Percentiles rank a stretch among this genome's conserved stretches.
These are phyloP conservation scores for Syzygium aromaticum DNA, from an alignment of 345 rosid genomes.

Conservation along the genomic window DNA sequence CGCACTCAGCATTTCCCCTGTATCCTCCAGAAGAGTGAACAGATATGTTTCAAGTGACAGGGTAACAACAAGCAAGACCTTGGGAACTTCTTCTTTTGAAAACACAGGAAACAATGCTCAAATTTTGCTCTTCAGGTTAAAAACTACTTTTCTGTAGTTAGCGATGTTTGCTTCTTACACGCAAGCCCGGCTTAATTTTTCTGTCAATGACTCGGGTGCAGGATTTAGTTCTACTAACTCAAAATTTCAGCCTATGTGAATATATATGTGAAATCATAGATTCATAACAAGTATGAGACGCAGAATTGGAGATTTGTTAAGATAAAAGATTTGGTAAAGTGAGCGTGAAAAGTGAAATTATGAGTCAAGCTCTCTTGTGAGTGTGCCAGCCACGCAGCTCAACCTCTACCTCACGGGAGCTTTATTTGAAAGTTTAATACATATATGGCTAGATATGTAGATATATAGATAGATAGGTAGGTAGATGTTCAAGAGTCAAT, in stretches of 20 bases:
- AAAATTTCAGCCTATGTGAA: background rate
- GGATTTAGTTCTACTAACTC: background rate
- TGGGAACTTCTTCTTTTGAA: background rate
- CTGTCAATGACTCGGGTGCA: background rate
- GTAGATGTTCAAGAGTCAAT: too few relatives aligned
- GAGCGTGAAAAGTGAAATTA: background rate
- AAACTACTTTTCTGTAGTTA: background rate
- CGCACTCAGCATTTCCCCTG: constrained; percentile 36
- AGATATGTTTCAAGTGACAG: background rate
- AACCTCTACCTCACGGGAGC: too few relatives aligned
- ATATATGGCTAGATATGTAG: too few relatives aligned
- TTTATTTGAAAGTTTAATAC: too few relatives aligned
- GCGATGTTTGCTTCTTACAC: background rate
- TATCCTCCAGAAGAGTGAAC: constrained; percentile 31
- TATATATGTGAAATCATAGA: background rate
- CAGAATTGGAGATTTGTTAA: background rate
- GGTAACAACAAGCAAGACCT: background rate
- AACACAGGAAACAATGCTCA: background rate
- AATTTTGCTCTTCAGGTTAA: background rate
- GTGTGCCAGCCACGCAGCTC: too few relatives aligned
- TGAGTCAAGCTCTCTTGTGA: background rate
- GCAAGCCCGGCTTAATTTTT: background rate
- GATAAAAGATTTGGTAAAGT: background rate
- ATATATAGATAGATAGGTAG: too few relatives aligned
- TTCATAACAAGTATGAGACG: background rate